Conservation (phyloP, 1,284 basidiomycete species). For the Flammula alnicola region DNA sequence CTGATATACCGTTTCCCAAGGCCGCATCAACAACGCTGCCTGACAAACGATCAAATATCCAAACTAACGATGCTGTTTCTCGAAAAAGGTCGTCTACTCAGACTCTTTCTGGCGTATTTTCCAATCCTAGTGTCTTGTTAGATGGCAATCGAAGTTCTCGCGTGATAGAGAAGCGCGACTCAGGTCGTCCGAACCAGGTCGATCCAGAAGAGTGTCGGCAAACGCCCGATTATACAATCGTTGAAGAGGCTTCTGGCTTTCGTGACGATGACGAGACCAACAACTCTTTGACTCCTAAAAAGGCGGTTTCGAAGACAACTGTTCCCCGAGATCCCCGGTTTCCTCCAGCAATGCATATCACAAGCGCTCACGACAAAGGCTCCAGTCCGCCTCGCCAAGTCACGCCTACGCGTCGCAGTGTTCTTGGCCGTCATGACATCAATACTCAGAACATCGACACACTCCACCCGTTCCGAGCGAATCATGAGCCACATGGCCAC, state of each 20-base stretch:
- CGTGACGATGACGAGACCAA: background rate
- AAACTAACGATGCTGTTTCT: too few relatives aligned
- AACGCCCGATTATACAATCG: background rate
- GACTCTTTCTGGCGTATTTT: too few relatives aligned
- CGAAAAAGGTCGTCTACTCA: too few relatives aligned
- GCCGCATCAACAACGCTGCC: background rate
- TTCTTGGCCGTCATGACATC: slow-evolving; percentile 7
- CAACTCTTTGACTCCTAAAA: background rate
- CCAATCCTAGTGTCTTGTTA: too few relatives aligned
- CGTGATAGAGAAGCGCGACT: too few relatives aligned
- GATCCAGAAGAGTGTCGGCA: too few relatives aligned
- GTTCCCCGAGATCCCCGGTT: too few relatives aligned
- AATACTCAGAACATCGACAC: slow-evolving; percentile 15
- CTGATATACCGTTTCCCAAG: background rate
- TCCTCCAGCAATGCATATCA: slow-evolving; percentile 24
- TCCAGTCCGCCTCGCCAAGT: background rate
- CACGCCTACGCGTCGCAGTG: background rate
- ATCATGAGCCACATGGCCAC: background rate
- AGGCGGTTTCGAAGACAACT: background rate
- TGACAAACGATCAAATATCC: too few relatives aligned
- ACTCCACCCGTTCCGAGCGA: slow-evolving; percentile 2
- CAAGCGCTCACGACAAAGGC: slow-evolving; percentile 21
- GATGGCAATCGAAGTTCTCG: too few relatives aligned
- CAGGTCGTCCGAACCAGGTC: too few relatives aligned
- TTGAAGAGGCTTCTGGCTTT: background rate